phyloP scores from a whole-genome alignment of 108 stramenopile species.

The Hondaea fermentalgiana region DNA sequence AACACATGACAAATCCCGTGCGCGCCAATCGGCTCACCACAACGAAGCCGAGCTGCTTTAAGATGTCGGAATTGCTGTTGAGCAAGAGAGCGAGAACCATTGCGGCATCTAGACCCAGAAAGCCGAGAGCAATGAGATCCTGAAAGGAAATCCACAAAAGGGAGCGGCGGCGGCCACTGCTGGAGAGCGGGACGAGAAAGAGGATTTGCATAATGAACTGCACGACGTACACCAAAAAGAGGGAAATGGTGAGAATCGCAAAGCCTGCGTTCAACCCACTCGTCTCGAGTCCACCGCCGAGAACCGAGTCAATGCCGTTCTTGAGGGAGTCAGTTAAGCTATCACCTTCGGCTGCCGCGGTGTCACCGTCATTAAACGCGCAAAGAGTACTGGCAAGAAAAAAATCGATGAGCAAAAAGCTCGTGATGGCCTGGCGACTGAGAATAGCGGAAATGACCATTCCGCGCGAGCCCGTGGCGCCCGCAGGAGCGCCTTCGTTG shows the following conservation, averaged over 20 bases:
- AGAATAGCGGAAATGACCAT: not conserved
- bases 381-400: not conserved
- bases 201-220: not conserved
- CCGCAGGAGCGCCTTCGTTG: not conserved
- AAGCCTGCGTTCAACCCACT: not conserved
- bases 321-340: not conserved
- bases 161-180: not conserved
- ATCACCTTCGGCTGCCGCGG: not conserved
- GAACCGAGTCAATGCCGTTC: not conserved
- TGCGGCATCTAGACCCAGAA: not conserved
- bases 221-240: not conserved
- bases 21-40: not conserved
- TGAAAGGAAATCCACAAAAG: not conserved
- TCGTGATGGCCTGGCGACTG: not conserved
- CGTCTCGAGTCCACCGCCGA: not conserved
- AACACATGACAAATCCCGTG: not conserved
- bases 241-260: not conserved
- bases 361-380: not conserved
- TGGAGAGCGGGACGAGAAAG: not conserved
- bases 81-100: not conserved
- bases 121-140: not conserved
- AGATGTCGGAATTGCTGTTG: not conserved
- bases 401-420: not conserved
- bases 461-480: not conserved
- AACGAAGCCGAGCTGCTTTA: not conserved